Evolutionary conservation across 352 stramenopile species (phyloP).

Genomic region (Phytopythium helicoides): DNA sequence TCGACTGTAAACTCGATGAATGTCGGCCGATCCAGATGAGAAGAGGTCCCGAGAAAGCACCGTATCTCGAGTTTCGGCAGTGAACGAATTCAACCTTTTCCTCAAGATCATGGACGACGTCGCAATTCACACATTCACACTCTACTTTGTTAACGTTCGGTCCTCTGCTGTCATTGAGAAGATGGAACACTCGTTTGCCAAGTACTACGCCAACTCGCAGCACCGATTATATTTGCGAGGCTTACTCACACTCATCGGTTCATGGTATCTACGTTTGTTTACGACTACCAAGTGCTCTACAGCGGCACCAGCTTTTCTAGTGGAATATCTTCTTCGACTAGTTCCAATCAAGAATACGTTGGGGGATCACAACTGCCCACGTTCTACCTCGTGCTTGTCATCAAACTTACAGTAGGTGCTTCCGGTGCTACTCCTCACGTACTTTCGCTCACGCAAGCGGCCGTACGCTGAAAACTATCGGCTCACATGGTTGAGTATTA

Average conservation of each 20-base stretch:
- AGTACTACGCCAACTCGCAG: slow-evolving; percentile 77
- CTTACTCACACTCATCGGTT: slow-evolving; percentile 54
- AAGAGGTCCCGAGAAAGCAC: slow-evolving; percentile 53
- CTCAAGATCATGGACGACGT: slow-evolving; percentile 83
- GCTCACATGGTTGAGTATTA: slow-evolving; percentile 71
- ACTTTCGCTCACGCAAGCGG: slow-evolving; percentile 62
- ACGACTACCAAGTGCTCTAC: slow-evolving; percentile 76
- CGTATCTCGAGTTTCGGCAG: slow-evolving; percentile 41
- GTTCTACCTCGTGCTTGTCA: slow-evolving; percentile 61
- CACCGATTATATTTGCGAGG: slow-evolving; percentile 58
- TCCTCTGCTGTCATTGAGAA: slow-evolving; percentile 63
- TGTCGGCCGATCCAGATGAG: slow-evolving; percentile 32
- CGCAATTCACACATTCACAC: slow-evolving; percentile 70
- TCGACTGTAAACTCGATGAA: slow-evolving; percentile 23
- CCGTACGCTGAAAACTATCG: slow-evolving; percentile 57
- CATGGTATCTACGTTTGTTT: slow-evolving; percentile 63
- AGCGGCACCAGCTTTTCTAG: slow-evolving; percentile 41
- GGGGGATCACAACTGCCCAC: slow-evolving; percentile 45
- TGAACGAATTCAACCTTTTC: slow-evolving; percentile 76
- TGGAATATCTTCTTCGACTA: slow-evolving; percentile 18
- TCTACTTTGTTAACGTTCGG: slow-evolving; percentile 83
- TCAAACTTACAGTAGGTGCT: slow-evolving; percentile 67
- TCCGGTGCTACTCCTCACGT: slow-evolving; percentile 59
- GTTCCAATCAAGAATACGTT: slow-evolving; percentile 17
- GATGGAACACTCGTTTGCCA: slow-evolving; percentile 77